These are phyloP conservation scores for Lophium mytilinum DNA, from an alignment of 495 filamentous ascomycete species.

Conservation along the genomic window DNA sequence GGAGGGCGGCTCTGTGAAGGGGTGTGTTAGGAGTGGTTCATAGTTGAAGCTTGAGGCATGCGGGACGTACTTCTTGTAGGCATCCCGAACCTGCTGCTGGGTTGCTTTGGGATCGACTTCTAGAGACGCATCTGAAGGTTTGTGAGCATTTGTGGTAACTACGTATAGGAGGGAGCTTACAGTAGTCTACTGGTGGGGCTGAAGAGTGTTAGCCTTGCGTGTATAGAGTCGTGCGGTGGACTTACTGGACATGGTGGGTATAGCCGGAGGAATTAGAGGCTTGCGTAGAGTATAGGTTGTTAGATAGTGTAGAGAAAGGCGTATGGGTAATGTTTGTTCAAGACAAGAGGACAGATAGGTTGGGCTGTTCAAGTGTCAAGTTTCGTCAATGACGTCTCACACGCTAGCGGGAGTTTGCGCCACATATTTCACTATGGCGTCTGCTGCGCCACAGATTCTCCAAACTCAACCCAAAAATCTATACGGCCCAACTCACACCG, in stretches of 20 bases:
- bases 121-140: slow-evolving; percentile 50
- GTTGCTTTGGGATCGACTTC: slow-evolving; percentile 66
- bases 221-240: not conserved
- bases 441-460: no score
- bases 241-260: slow-evolving; percentile 14
- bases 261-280: no score
- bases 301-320: no score
- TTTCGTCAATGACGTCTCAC: no score
- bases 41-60: not conserved
- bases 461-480: no score
- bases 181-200: slow-evolving; percentile 27
- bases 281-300: no score
- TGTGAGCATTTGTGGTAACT: not conserved
- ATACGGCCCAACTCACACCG: no score
- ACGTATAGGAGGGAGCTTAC: slow-evolving; percentile 10
- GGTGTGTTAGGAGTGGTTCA: slow-evolving; percentile 1
- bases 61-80: slow-evolving; percentile 70
- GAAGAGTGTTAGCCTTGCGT: slow-evolving; percentile 9
- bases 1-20: slow-evolving; percentile 68
- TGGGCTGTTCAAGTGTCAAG: no score
- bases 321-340: no score
- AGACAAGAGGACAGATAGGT: no score
- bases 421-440: no score
- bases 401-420: no score
- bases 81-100: slow-evolving; percentile 80